Base-by-base conservation (phyloP, 108 stramenopile genomes). In the Fragilaria radians region DNA sequence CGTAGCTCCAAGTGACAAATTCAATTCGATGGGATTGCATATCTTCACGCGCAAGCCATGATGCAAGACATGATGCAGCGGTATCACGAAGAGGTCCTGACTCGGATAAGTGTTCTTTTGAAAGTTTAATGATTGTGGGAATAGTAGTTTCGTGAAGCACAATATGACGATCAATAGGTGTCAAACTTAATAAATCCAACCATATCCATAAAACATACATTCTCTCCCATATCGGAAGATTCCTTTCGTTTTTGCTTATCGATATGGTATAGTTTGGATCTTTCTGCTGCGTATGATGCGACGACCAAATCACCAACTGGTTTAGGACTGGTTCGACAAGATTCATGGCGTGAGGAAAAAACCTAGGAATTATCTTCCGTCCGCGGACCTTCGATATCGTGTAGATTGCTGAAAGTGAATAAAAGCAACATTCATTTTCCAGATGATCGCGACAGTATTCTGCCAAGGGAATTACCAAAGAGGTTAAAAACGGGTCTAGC, bases 161-260 rank as follows among this genome's bases (percentile, higher is more conserved):
- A 11, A 97, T 91, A 24, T 77, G 70, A 36, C 57, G 77, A 67
- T 96, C 87, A 65, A 99, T 98, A 4, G 99, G 99, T 7, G 98
- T 89, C 28, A 97, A 78, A 53, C 87, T 85, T 26, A 99, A 72
- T 57, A 96, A 92, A 25, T 76, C 81, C 73, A 99, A 66, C 99
- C 99, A 99, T 45, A 94, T 81, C 72, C 98, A 80, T n/a, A 97
- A 68, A n/a, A 76, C 60, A 68, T 98, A 97, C 0, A 92, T 61
- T 9, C 89, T 85, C 76, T 96, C 89, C 99, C 99, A 99, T n/a
- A n/a, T n/a, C n/a, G n/a, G n/a, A n/a, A n/a, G n/a, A n/a, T n/a
- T n/a, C n/a, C n/a, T n/a, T n/a, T n/a, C n/a, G n/a, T n/a, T n/a
- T n/a, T n/a, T n/a, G n/a, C n/a, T n/a, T n/a, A n/a, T n/a, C n/a